These are phyloP conservation scores for Lasiodiplodia sp. DNA, from an alignment of 2,329 filamentous ascomycete genomes.

Conservation along the genomic window DNA sequence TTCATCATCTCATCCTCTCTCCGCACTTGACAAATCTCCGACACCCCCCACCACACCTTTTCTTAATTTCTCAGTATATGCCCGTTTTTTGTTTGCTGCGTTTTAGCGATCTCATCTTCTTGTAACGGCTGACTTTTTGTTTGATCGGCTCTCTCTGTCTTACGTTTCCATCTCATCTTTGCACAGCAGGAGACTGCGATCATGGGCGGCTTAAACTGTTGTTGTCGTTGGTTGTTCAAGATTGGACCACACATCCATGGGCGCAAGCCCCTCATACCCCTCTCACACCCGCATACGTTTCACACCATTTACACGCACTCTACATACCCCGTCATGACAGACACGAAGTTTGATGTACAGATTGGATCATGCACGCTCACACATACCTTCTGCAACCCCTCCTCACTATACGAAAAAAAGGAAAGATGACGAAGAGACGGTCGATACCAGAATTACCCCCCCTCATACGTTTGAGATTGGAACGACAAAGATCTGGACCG, in stretches of 20 bases:
- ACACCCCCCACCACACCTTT: background rate
- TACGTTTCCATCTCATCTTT: background rate
- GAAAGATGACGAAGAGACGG: constrained; percentile 11
- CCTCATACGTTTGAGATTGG: background rate
- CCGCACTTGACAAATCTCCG: background rate
- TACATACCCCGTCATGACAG: constrained; percentile 18
- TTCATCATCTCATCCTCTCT: background rate
- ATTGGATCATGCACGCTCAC: constrained; percentile 5
- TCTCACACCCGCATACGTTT: background rate
- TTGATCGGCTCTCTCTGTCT: background rate
- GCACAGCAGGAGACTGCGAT: constrained; percentile 11
- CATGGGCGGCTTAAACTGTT: constrained; percentile 13
- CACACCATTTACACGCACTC: background rate
- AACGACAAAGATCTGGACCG: background rate
- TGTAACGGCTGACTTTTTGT: background rate
- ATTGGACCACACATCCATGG: constrained; percentile 6
- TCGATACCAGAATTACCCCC: background rate
- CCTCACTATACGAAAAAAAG: constrained; percentile 2
- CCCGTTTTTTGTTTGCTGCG: constrained; percentile 5
- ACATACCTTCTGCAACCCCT: background rate
- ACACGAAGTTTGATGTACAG: constrained; percentile 24
- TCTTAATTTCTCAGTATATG: background rate
- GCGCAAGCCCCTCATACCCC: constrained; percentile 16
- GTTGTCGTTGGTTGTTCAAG: constrained; percentile 12
- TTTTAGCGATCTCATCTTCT: constrained; percentile 12